A percentile compares a stretch with the other conserved stretches of the same genome.
phyloP scores from a whole-genome alignment of 805 yeast genomes.

The Grigorovia jiainica region DNA sequence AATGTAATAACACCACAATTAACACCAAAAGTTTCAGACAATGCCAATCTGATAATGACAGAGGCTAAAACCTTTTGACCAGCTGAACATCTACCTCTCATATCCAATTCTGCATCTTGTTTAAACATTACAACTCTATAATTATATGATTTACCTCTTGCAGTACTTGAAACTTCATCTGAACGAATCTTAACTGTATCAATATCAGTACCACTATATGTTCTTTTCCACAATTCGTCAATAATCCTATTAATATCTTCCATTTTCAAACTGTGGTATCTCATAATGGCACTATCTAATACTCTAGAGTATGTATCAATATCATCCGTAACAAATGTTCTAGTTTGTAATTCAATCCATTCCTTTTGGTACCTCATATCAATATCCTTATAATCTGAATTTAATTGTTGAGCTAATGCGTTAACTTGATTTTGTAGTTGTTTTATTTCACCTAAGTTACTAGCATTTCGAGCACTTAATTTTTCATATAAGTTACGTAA shows the following conservation, averaged over 20 bases:
- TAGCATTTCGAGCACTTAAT: slow-evolving; percentile 58
- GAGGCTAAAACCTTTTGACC: slow-evolving; percentile 95
- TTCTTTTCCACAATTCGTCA: slow-evolving; percentile 87
- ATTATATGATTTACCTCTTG: slow-evolving; percentile 62
- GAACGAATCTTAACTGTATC: slow-evolving; percentile 81
- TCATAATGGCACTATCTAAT: slow-evolving; percentile 87
- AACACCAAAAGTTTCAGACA: slow-evolving; percentile 91
- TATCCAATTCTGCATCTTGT: slow-evolving; percentile 83
- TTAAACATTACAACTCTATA: slow-evolving; percentile 93
- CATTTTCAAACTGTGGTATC: slow-evolving; percentile 85
- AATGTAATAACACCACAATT: slow-evolving; percentile 93
- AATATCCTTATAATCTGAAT: slow-evolving; percentile 61
- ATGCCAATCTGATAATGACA: slow-evolving; percentile 79
- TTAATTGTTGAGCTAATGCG: slow-evolving; percentile 47
- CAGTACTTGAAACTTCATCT: slow-evolving; percentile 42
- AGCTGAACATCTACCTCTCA: slow-evolving; percentile 97
- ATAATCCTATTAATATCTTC: slow-evolving; percentile 79
- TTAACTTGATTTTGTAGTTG: slow-evolving; percentile 69
- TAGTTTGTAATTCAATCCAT: slow-evolving; percentile 68
- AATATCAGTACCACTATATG: slow-evolving; percentile 92
- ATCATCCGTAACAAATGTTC: slow-evolving; percentile 69
- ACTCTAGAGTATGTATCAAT: slow-evolving; percentile 74
- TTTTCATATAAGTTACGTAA: slow-evolving; percentile 42
- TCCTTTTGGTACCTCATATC: slow-evolving; percentile 56
- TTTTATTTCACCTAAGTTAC: slow-evolving; percentile 74